Evolutionary conservation across 2,329 filamentous ascomycete genomes (phyloP), one percentile per base, ranked within the genome.

Genomic region (Arthroderma uncinatum): DNA sequence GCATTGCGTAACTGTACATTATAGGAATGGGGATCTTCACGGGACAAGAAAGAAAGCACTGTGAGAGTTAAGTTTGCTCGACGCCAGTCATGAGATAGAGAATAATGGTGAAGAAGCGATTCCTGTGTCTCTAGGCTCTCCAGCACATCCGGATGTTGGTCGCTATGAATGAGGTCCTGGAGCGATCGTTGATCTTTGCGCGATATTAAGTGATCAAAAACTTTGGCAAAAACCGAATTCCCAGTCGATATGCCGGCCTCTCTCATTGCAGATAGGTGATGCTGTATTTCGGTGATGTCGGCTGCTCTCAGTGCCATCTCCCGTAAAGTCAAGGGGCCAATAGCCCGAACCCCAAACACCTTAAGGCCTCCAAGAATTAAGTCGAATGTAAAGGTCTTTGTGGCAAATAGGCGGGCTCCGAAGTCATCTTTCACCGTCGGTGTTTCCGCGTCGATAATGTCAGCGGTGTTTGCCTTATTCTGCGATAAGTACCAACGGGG

Each of bases 391-490:
- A 93, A 79, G 69, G 87, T 86, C 58, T 78, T 84, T 1, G 84
- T 86, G 8, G 90, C 90, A 67, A 95, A 91, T 74, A 89, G 83
- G 61, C 84, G 81, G n/a, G 90, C 86, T 16, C 87, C 85, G 30
- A 94, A 79, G 0, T 76, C 72, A 68, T 93, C 88, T 64, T 81
- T 85, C 61, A 83, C 80, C 30, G n/a, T 54, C 9, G 34, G 19
- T 40, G 48, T 16, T 54, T 42, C 14, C 4, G n/a, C 19, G n/a
- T 61, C 39, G 7, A 16, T 25, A n/a, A 21, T 5, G 16, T 56
- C 19, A 3, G 30, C 9, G 14, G 28, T 36, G 12, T 53, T 10
- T 23, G 54, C 10, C 16, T 34, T 9, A 39, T 4, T 23, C 14
- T 54, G 33, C 4, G 36, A 9, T n/a, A 21, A 34, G 14, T 33